Base-by-base conservation (phyloP, 2,329 filamentous ascomycete genomes). In the Fusarium zealandicum region DNA sequence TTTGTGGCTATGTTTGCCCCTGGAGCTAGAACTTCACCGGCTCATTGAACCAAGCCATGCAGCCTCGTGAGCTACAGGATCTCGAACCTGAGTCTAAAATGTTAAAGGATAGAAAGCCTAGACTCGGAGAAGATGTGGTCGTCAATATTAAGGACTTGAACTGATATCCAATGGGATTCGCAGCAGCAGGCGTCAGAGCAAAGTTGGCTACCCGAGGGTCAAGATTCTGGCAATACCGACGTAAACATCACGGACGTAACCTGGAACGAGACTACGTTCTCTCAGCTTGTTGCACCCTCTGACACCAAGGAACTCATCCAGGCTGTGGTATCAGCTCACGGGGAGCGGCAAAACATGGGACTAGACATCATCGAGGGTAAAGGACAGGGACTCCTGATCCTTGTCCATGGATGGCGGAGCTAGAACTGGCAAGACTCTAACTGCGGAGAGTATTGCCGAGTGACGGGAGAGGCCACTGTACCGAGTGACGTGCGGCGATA, bases 401-500 rank as follows among this genome's bases (percentile, higher is more conserved):
- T 25, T 3, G 6, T 9, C 22, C 22, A 25, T 25, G 22, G 8
- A 25, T 25, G 22, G 8, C 22, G 22, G 22, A 8, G 6, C 22
- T 25, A 8, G 22, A 25, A 25, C 22, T 25, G 54, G 54, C 0
- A 63, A 63, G 39, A 63, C 59, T 1, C 41, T 63, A 6, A 62
- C 59, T 3, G 58, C 59, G 0, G 58, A 62, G 25, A 62, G 58
- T 11, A 57, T 63, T 11, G 59, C 59, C 0, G 59, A 63, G 11
- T 30, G 56, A 1, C 54, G 54, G 3, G 60, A 63, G 37, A 59
- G 49, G 11, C 58, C 58, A 4, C 13, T 63, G 1, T 63, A 63
- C 17, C 45, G 58, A 6, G 58, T 63, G 25, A 59, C 59, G 0
- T 62, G 59, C 1, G 59, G 58, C 25, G 58, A 63, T 36, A 63